These are phyloP conservation scores for Rauvolfia tetraphylla DNA, from an alignment of 257 asterid species.

Conservation along the genomic window DNA sequence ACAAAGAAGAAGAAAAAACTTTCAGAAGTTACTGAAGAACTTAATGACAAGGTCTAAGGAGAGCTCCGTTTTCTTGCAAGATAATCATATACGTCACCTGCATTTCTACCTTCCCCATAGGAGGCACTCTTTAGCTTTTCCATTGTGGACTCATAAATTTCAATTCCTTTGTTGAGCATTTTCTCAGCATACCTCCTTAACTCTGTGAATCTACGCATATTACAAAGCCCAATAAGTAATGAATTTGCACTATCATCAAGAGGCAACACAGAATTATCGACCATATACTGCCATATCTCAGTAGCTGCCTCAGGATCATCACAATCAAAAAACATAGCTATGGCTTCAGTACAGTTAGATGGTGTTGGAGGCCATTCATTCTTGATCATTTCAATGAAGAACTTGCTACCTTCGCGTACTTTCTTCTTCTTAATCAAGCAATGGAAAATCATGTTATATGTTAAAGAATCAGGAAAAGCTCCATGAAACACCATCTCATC, in stretches of 20 bases:
- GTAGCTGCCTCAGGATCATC: constrained; percentile 70
- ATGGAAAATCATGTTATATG: constrained; percentile 59
- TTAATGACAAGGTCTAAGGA: constrained; percentile 25
- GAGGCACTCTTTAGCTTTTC: constrained; percentile 48
- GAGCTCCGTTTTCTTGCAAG: constrained; percentile 62
- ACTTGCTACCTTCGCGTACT: constrained; percentile 45
- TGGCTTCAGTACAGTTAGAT: constrained; percentile 49
- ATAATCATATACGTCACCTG: constrained; percentile 50
- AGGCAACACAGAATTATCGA: constrained; percentile 41
- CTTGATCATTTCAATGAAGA: constrained; percentile 67
- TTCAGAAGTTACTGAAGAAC: constrained; percentile 2
- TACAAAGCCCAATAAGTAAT: constrained; percentile 63
- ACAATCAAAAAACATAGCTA: constrained; percentile 50
- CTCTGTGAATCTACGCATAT: constrained; percentile 51
- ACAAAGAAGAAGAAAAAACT: background rate
- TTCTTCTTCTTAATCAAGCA: constrained; percentile 60
- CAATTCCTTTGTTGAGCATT: constrained; percentile 57
- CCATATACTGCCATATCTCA: constrained; percentile 71
- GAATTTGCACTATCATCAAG: constrained; percentile 65
- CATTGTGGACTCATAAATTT: constrained; percentile 59
- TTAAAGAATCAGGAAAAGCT: constrained; percentile 61
- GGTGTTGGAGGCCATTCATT: constrained; percentile 71
- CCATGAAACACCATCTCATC: constrained; percentile 70
- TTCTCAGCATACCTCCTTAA: constrained; percentile 55
- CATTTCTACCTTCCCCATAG: constrained; percentile 42